Evolutionary conservation across 192 early-diverging fungal species (phyloP), one percentile per base, ranked within the genome.

Genomic region (Gorgonomyces haynaldii): DNA sequence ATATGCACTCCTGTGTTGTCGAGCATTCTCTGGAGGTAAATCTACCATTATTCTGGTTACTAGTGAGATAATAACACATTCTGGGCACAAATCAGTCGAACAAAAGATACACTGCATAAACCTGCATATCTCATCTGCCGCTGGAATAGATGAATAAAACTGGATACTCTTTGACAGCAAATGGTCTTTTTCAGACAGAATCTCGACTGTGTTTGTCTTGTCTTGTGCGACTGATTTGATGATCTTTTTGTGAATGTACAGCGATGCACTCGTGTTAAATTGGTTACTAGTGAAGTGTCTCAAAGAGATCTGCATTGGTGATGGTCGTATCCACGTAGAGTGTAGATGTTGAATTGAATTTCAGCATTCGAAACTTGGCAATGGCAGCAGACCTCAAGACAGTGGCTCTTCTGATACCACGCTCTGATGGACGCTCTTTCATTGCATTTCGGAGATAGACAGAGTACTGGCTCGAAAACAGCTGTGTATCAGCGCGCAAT

Each of bases 21-120:
- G 5, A 85, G 66, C 72, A 88, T 81, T 5, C 85, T 60, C 44
- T 84, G 70, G 22, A 85, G 65, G 45, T 88, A 88, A 2, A 82
- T 38, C 66, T 69, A 35, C 22, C 29, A 31, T n/a, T 20, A 12
- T 35, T 20, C 12, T 27, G 20, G 4, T 8, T 53, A 77, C 76
- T 38, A 78, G 48, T 3, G 62, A 72, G 22, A 83, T 81, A 12
- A 79, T 67, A 1, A 69, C 75, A 53, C 66, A 74, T 54, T 83
- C 81, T 4, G 66, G 69, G 2, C 59, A 61, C 2, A 83, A 60
- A 49, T 79, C 75, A 9, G 78, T 72, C 8, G 78, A 69, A 39
- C 76, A 66, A 64, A 83, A 81, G 21, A 83, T 60, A 50, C 76
- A 79, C 22, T 75, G 61, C 47, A 83, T 61, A 42, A 75, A 83